Evolutionary conservation across 257 asterid species (phyloP).

Genomic region (Datura wrightii): DNA sequence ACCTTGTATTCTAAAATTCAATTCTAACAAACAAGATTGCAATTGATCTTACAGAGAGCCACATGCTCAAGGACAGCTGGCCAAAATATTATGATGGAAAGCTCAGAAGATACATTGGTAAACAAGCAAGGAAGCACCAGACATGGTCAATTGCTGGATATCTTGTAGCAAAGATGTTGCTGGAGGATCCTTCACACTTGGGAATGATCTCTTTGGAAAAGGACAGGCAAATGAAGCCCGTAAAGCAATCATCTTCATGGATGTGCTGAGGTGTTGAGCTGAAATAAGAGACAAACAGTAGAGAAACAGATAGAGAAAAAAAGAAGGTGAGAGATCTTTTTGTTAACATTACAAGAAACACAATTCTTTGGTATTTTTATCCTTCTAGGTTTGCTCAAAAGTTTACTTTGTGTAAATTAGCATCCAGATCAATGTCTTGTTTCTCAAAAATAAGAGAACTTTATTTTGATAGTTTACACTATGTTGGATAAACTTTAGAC

Average conservation of each 20-base stretch:
- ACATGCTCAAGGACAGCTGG: conserved; percentile 78
- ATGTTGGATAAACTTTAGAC: conserved; percentile 14
- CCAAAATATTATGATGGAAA: conserved; percentile 86
- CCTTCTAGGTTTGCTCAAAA: conserved; percentile 39
- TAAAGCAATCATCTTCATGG: conserved; percentile 81
- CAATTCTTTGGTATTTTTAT: conserved; percentile 39
- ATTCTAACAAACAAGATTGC: conserved; percentile 33
- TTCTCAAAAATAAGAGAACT: conserved; percentile 36
- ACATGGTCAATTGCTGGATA: conserved; percentile 90
- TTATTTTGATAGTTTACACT: conserved; percentile 5
- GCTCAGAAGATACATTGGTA: conserved; percentile 69
- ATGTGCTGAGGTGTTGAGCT: conserved; percentile 52
- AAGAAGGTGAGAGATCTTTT: conserved; percentile 40
- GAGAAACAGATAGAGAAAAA: conserved; percentile 11
- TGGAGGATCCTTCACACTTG: conserved; percentile 87
- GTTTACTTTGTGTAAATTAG: conserved; percentile 54
- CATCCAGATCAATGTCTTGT: conserved; percentile 37
- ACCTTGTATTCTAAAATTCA: too few species aligned
- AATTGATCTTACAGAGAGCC: conserved; percentile 83
- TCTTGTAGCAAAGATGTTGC: conserved; percentile 78
- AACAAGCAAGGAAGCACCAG: conserved; percentile 78
- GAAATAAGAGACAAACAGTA: conserved; percentile 15
- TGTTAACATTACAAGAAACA: conserved; percentile 33
- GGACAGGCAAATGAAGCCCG: conserved; percentile 84
- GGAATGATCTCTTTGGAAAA: conserved; percentile 87